These are phyloP conservation scores for Globisporangium camurandrum DNA, from an alignment of 352 stramenopile genomes.

Conservation along the genomic window DNA sequence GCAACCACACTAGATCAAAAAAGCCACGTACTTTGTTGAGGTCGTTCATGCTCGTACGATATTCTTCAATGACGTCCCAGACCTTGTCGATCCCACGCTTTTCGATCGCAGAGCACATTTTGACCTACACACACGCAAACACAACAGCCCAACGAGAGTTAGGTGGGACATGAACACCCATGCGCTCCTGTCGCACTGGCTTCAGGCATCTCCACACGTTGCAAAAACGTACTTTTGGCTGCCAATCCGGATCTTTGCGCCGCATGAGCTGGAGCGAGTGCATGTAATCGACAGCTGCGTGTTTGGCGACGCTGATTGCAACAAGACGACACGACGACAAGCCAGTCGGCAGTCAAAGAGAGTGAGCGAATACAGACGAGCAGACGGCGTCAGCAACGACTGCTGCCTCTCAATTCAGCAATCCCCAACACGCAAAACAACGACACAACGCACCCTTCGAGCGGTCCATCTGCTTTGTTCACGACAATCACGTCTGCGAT, in stretches of 20 bases:
- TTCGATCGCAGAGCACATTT: constrained; percentile 61
- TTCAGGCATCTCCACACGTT: background rate
- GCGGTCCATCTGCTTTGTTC: constrained; percentile 95
- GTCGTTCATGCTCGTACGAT: constrained; percentile 42
- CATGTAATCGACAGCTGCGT: constrained; percentile 69
- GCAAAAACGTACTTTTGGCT: constrained; percentile 34
- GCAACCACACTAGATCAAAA: too few relatives aligned
- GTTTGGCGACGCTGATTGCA: constrained; percentile 43
- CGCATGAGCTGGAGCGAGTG: constrained; percentile 80
- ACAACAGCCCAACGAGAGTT: too few relatives aligned
- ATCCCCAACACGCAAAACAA: too few relatives aligned
- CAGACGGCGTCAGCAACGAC: too few relatives aligned
- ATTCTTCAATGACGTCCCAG: constrained; percentile 57
- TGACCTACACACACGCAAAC: constrained; percentile 27
- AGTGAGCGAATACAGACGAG: too few relatives aligned
- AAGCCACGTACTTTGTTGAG: constrained; percentile 48
- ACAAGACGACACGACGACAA: background rate
- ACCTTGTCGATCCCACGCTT: constrained; percentile 68
- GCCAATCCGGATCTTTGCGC: constrained; percentile 77
- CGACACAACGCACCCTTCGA: constrained; percentile 46
- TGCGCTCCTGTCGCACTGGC: background rate
- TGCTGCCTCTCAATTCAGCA: too few relatives aligned
- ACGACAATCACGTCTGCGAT: constrained; percentile 96
- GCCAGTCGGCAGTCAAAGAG: too few relatives aligned
- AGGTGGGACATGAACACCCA: background rate